These are phyloP conservation scores for Euphorbia schlechtendalii DNA, from an alignment of 441 rosid genomes.

Conservation along the genomic window DNA sequence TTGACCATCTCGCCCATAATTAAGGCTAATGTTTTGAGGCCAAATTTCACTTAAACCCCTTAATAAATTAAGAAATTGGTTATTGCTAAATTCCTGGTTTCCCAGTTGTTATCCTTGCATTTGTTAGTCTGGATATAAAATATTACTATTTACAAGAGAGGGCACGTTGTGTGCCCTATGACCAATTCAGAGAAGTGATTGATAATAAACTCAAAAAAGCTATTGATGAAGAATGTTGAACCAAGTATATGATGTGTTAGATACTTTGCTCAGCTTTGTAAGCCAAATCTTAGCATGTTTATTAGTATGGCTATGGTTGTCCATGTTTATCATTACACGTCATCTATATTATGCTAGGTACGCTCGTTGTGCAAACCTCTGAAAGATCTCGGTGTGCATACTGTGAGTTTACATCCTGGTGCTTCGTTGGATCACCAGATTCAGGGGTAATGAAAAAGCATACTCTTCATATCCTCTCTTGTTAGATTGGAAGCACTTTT, in stretches of 20 bases:
- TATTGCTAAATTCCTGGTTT: not conserved
- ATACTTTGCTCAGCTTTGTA: not conserved
- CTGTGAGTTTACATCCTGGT: slow-evolving; percentile 79
- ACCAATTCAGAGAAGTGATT: not conserved
- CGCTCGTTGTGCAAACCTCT: slow-evolving; percentile 71
- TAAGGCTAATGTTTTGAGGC: no score
- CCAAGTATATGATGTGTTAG: not conserved
- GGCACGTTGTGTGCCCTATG: not conserved
- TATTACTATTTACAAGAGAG: not conserved
- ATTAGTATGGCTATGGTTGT: slow-evolving; percentile 5
- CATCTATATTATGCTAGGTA: slow-evolving; percentile 39
- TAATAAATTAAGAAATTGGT: not conserved
- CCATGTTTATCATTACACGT: slow-evolving; percentile 7
- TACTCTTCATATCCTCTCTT: not conserved
- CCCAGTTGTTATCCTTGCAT: not conserved
- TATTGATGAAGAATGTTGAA: not conserved
- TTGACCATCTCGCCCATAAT: no score
- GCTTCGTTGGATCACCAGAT: slow-evolving; percentile 76
- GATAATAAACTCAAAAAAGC: not conserved
- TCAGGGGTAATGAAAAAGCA: slow-evolving; percentile 43
- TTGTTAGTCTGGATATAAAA: not conserved
- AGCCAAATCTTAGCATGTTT: not conserved
- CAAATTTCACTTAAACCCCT: not conserved
- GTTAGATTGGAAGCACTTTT: not conserved
- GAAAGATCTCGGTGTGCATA: slow-evolving; percentile 73